These are phyloP conservation scores for Apophysomyces trapeziformis DNA, from an alignment of 371 early-diverging fungal genomes.

Conservation along the genomic window DNA sequence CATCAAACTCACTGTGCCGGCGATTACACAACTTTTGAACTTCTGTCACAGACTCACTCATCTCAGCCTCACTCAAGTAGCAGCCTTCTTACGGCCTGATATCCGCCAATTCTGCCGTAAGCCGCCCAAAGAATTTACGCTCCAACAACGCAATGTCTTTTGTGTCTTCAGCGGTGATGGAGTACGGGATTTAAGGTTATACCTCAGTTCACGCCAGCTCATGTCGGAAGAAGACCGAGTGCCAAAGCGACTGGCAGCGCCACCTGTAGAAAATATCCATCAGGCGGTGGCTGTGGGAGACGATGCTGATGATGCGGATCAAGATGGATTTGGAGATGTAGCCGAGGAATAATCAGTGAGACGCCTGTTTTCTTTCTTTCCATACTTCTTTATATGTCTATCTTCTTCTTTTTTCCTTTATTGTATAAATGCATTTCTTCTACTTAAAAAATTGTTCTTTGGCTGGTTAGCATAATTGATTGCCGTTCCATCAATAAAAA, in stretches of 20 bases:
- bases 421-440: constrained; percentile 11
- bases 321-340: constrained; percentile 6
- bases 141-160: constrained; percentile 59
- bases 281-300: constrained; percentile 10
- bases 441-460: background rate
- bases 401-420: background rate
- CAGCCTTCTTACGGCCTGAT: constrained; percentile 59
- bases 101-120: constrained; percentile 62
- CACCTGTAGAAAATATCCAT: background rate
- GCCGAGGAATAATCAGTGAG: too few relatives aligned
- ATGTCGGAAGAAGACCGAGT: constrained; percentile 13
- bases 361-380: background rate
- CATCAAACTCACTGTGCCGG: constrained; percentile 48
- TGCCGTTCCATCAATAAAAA: background rate
- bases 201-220: constrained; percentile 36
- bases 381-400: background rate
- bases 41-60: constrained; percentile 63
- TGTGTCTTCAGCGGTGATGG: constrained; percentile 69
- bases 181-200: constrained; percentile 53
- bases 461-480: background rate
- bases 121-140: constrained; percentile 61
- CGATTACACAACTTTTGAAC: constrained; percentile 57
- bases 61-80: constrained; percentile 64
- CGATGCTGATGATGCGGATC: constrained; percentile 11
- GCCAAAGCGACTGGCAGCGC: background rate